Evolutionary conservation across 495 filamentous ascomycete species (phyloP).

Genomic region (Lasiosphaeria miniovina): DNA sequence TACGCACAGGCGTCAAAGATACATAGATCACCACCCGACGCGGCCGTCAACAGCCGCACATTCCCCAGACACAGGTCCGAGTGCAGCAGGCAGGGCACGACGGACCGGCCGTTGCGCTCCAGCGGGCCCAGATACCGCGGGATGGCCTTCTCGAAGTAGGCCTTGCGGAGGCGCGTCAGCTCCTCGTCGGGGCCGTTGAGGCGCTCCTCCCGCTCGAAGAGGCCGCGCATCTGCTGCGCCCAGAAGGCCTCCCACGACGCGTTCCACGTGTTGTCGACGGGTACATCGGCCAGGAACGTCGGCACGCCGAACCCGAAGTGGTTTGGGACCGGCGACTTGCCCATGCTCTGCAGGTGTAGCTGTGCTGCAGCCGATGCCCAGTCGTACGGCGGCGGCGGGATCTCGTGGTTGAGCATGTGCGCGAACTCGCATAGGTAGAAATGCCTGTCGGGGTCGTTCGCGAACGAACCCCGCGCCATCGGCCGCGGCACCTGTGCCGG

Average conservation of each 20-base stretch:
- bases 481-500: conserved; percentile 15
- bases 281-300: conserved; percentile 30
- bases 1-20: conserved; percentile 44
- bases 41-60: conserved; percentile 25
- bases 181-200: neutral
- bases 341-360: conserved; percentile 1
- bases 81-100: conserved; percentile 44
- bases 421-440: conserved; percentile 8
- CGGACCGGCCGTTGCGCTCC: conserved; percentile 32
- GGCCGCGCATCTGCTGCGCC: conserved; percentile 13
- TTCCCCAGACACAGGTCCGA: conserved; percentile 46
- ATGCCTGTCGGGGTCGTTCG: neutral
- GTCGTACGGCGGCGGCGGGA: neutral
- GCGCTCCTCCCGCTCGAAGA: conserved; percentile 10
- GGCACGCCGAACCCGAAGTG: conserved; percentile 9
- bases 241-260: conserved; percentile 43
- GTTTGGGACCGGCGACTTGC: neutral
- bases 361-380: conserved; percentile 1
- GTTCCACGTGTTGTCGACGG: conserved; percentile 2
- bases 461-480: conserved; percentile 9
- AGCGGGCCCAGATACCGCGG: conserved; percentile 33
- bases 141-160: conserved; percentile 30
- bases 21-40: conserved; percentile 23
- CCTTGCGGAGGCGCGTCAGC: neutral
- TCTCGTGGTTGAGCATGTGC: conserved; percentile 2